A percentile compares a stretch with the other conserved stretches of the same genome.
Conservation (phyloP, 2,329 filamentous ascomycete genomes). For the Claviceps sp. region DNA sequence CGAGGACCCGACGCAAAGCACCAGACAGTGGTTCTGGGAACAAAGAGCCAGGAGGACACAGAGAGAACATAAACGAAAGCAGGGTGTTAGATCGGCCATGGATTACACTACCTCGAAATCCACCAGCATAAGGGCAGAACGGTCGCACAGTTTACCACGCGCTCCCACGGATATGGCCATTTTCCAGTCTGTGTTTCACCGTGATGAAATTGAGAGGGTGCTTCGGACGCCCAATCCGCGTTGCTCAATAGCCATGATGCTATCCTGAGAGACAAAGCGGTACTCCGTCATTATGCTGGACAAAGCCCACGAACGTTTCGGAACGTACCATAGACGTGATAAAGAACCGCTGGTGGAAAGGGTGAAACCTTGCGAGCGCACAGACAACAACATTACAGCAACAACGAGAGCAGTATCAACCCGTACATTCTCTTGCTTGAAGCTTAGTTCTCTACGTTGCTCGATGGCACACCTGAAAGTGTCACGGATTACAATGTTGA, state of each 20-base stretch:
- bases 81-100: conserved; percentile 18
- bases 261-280: conserved; percentile 15
- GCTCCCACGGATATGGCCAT: conserved; percentile 35
- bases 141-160: neutral
- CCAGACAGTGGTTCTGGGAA: conserved; percentile 37
- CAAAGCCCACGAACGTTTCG: too few species aligned
- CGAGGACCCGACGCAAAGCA: conserved; percentile 42
- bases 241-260: conserved; percentile 40
- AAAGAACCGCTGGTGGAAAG: neutral
- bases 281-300: too few species aligned
- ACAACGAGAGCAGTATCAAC: too few species aligned
- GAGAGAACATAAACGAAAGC: conserved; percentile 17
- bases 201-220: conserved; percentile 34
- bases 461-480: too few species aligned
- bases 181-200: conserved; percentile 39
- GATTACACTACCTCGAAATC: conserved; percentile 12
- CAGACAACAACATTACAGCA: too few species aligned
- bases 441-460: too few species aligned
- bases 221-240: conserved; percentile 40
- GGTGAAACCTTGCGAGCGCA: neutral
- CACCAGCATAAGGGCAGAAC: conserved; percentile 11
- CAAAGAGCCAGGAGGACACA: conserved; percentile 40
- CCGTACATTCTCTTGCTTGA: too few species aligned
- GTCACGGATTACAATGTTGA: too few species aligned
- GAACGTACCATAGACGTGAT: neutral